Evolutionary conservation across 345 rosid genomes (phyloP).

Genomic region (Eucalyptus tenuipes): DNA sequence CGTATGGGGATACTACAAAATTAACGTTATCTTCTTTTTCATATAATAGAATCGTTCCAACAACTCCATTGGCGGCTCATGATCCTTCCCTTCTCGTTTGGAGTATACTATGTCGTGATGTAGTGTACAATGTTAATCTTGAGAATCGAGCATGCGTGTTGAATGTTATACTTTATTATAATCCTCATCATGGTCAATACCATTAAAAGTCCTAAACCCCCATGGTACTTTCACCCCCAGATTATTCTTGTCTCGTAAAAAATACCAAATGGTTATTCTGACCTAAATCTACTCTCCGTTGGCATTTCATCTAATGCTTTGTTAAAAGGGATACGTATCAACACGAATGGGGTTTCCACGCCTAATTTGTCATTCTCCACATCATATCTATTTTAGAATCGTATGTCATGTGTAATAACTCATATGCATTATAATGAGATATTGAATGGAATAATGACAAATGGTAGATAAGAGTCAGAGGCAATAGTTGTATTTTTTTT

Average conservation of each 20-base stretch:
- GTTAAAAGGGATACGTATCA: neutral
- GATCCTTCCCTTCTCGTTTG: neutral
- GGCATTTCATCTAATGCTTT: neutral
- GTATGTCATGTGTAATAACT: neutral
- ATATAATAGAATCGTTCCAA: neutral
- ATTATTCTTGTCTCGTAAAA: neutral
- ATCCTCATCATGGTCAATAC: neutral
- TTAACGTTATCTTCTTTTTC: neutral
- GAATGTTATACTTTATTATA: neutral
- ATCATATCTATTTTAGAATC: neutral
- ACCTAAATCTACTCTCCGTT: neutral
- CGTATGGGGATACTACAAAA: neutral
- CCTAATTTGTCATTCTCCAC: neutral
- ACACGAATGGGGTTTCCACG: fast-evolving
- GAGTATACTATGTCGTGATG: neutral
- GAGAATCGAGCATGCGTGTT: neutral
- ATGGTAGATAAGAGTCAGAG: neutral
- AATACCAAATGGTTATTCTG: neutral
- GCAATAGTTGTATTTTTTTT: neutral
- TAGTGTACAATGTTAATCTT: neutral
- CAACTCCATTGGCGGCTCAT: neutral
- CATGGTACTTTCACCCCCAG: neutral
- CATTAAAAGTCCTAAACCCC: neutral
- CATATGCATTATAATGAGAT: neutral
- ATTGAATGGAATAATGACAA: neutral